These are phyloP conservation scores for Pseudocercospora fuligena DNA, from an alignment of 2,329 filamentous ascomycete species.

Conservation along the genomic window DNA sequence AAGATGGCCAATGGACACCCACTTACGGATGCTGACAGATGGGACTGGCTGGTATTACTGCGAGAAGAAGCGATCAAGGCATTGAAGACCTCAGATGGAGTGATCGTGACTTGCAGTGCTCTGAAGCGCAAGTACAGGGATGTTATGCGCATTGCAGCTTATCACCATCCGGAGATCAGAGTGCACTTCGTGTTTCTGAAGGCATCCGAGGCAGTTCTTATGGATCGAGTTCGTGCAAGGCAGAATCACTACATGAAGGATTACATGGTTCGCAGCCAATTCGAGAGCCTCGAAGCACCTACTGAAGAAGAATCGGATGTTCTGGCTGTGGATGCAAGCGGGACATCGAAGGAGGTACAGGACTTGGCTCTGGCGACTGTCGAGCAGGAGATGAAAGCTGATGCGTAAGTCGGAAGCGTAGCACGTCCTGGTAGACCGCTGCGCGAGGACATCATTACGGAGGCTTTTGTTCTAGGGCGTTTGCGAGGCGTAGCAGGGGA, in stretches of 20 bases:
- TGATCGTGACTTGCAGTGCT: slow-evolving; percentile 95
- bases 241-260: slow-evolving; percentile 94
- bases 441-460: neutral
- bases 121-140: slow-evolving; percentile 98
- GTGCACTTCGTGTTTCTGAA: slow-evolving; percentile 93
- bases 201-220: slow-evolving; percentile 74
- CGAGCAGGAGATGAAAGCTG: slow-evolving; percentile 41
- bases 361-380: slow-evolving; percentile 46
- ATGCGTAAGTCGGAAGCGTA: slow-evolving; percentile 9
- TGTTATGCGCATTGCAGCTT: slow-evolving; percentile 55
- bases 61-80: slow-evolving; percentile 51
- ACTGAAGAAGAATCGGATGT: slow-evolving; percentile 58
- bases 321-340: slow-evolving; percentile 52
- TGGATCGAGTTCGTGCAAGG: slow-evolving; percentile 74
- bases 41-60: slow-evolving; percentile 82
- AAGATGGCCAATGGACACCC: slow-evolving; percentile 89
- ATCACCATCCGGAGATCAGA: slow-evolving; percentile 50
- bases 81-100: slow-evolving; percentile 54
- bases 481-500: slow-evolving; percentile 17
- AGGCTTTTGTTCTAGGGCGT: neutral
- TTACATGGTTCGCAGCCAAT: slow-evolving; percentile 92
- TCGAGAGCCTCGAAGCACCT: slow-evolving; percentile 85
- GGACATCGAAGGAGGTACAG: slow-evolving; percentile 47
- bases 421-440: neutral
- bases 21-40: slow-evolving; percentile 89